Conservation (phyloP, 2,329 filamentous ascomycete genomes). For the Leptographium galeiforme region DNA sequence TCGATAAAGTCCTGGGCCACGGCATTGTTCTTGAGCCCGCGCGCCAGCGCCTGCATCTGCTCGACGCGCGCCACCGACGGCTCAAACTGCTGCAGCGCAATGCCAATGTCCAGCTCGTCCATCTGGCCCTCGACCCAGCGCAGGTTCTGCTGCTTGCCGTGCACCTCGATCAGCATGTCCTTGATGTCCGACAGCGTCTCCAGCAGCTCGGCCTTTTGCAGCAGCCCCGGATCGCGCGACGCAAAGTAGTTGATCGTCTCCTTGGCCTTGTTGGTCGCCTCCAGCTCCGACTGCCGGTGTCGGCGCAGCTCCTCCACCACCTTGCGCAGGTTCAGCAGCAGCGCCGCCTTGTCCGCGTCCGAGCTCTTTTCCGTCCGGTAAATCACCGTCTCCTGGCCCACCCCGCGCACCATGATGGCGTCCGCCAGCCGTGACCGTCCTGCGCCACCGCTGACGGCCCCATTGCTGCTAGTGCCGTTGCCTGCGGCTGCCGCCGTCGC, state of each 20-base stretch:
- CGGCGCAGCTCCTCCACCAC: slow-evolving; percentile 85
- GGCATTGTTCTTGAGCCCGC: slow-evolving; percentile 69
- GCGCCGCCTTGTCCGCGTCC: slow-evolving; percentile 60
- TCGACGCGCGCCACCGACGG: slow-evolving; percentile 73
- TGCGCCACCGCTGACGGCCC: too few relatives aligned
- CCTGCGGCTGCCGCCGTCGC: neutral
- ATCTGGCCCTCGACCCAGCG: slow-evolving; percentile 93
- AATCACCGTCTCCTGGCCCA: slow-evolving; percentile 83
- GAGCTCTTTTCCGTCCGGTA: slow-evolving; percentile 81
- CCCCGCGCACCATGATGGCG: slow-evolving; percentile 76
- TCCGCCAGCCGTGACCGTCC: slow-evolving; percentile 57
- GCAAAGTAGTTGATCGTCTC: slow-evolving; percentile 82
- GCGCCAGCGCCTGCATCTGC: slow-evolving; percentile 66
- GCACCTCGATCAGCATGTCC: slow-evolving; percentile 86
- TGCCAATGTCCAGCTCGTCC: slow-evolving; percentile 90
- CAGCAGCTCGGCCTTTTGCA: slow-evolving; percentile 68
- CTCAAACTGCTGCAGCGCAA: slow-evolving; percentile 82
- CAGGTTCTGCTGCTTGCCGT: slow-evolving; percentile 90
- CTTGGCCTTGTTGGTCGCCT: slow-evolving; percentile 69
- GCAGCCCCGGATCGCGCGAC: slow-evolving; percentile 59
- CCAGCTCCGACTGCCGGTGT: slow-evolving; percentile 71
- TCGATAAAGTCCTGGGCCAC: slow-evolving; percentile 87
- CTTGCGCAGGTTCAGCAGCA: slow-evolving; percentile 84
- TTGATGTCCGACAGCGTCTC: slow-evolving; percentile 67
- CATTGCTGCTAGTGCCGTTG: slow-evolving; percentile 7